phyloP scores from a whole-genome alignment of 495 filamentous ascomycete genomes.

The Aspergillus steynii region DNA sequence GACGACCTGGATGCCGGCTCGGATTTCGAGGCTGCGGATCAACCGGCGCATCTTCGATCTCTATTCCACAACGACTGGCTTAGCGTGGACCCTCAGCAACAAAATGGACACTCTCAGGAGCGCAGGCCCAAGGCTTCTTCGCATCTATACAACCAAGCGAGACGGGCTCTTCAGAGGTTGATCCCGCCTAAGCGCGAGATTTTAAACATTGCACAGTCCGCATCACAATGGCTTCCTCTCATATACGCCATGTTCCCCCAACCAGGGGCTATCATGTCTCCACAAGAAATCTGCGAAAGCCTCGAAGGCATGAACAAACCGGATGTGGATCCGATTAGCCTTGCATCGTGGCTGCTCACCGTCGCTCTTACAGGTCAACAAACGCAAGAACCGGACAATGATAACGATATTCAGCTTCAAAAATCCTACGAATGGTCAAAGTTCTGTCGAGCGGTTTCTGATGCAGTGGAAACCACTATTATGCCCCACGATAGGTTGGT shows the following conservation, averaged over 20 bases:
- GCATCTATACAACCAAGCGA: conserved; percentile 13
- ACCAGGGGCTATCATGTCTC: conserved; percentile 15
- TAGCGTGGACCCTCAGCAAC: conserved; percentile 13
- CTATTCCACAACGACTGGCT: conserved; percentile 36
- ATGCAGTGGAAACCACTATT: conserved; percentile 23
- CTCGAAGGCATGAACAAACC: conserved; percentile 26
- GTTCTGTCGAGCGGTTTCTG: conserved; percentile 19
- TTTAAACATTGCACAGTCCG: conserved; percentile 9
- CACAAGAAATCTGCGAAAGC: conserved; percentile 16
- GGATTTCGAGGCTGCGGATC: conserved; percentile 19
- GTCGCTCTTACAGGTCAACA: conserved; percentile 28
- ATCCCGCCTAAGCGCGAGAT: conserved; percentile 26
- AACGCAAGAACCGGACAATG: conserved; percentile 10
- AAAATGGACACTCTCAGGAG: conserved; percentile 9
- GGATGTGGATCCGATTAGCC: conserved; percentile 21
- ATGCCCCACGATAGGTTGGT: conserved; percentile 24
- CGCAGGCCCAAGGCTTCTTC: conserved; percentile 11
- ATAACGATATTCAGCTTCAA: neutral
- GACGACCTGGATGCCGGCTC: conserved; percentile 12
- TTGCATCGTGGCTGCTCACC: conserved; percentile 27
- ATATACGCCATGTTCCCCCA: conserved; percentile 21
- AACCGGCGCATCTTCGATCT: conserved; percentile 26
- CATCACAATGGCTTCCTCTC: conserved; percentile 26
- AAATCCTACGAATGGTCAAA: conserved; percentile 6
- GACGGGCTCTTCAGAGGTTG: conserved; percentile 20